A percentile compares a stretch with the other conserved stretches of the same genome.
phyloP scores from a whole-genome alignment of 1,139 yeast genomes.

The Yamadazyma songkhlaensis region DNA sequence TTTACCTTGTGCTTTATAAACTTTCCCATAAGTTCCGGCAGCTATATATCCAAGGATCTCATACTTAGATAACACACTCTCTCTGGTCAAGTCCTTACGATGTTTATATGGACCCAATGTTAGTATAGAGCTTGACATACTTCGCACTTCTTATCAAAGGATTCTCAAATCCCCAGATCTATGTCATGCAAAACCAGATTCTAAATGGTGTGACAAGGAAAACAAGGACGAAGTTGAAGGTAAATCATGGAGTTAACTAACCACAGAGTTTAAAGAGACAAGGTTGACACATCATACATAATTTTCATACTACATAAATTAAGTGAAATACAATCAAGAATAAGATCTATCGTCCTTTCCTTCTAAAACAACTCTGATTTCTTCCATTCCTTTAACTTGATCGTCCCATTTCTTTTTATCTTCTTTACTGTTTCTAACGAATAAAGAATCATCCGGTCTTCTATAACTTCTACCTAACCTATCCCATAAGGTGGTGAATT shows the following conservation, averaged over 20 bases:
- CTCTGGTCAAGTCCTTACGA: conserved; percentile 67
- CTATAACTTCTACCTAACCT: conserved; percentile 92
- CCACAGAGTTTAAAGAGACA: no score
- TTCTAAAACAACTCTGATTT: conserved; percentile 75
- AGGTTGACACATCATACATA: not conserved
- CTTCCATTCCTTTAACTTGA: conserved; percentile 77
- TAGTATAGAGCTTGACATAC: conserved; percentile 48
- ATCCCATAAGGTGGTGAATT: conserved; percentile 97
- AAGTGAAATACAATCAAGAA: conserved; percentile 1
- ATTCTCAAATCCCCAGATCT: not conserved
- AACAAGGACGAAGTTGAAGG: no score
- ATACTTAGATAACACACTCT: conserved; percentile 75
- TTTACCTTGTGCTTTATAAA: conserved; percentile 70
- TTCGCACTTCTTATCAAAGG: conserved; percentile 25
- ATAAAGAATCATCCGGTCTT: conserved; percentile 83
- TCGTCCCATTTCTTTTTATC: conserved; percentile 65
- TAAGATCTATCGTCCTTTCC: conserved; percentile 59
- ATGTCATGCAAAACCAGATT: not conserved
- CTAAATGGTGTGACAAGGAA: no score
- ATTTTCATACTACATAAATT: not conserved
- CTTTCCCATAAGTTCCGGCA: conserved; percentile 98
- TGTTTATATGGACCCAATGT: conserved; percentile 71
- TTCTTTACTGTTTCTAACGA: conserved; percentile 56
- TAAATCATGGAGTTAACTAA: no score
- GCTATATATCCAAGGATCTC: conserved; percentile 94